Conservation (phyloP, 768 basidiomycete species). For the Trametes punicea region DNA sequence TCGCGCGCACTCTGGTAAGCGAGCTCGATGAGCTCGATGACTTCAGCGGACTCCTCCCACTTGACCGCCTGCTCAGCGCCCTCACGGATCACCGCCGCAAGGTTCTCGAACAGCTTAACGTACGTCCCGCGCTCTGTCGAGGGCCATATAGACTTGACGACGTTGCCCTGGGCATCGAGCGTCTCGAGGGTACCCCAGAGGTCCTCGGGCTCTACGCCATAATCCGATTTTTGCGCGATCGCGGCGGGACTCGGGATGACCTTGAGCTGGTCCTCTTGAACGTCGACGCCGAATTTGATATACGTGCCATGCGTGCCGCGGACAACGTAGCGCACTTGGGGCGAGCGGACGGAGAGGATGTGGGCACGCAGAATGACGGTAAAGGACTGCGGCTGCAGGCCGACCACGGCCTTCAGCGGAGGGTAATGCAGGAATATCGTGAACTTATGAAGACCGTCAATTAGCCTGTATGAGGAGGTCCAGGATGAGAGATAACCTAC, state of each 20-base stretch:
- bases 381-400: constrained; percentile 46
- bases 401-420: constrained; percentile 1
- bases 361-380: constrained; percentile 67
- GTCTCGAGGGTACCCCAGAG: constrained; percentile 64
- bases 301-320: constrained; percentile 71
- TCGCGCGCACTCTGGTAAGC: constrained; percentile 65
- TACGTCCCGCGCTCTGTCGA: constrained; percentile 58
- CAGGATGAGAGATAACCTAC: constrained; percentile 35
- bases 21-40: constrained; percentile 76
- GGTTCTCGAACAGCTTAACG: constrained; percentile 57
- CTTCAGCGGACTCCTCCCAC: constrained; percentile 68
- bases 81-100: constrained; percentile 59
- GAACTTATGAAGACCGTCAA: constrained; percentile 22
- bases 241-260: constrained; percentile 44
- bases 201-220: constrained; percentile 60
- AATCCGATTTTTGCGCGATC: constrained; percentile 41
- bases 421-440: constrained; percentile 25
- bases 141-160: constrained; percentile 48
- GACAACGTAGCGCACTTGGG: constrained; percentile 69
- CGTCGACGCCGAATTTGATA: constrained; percentile 72
- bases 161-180: constrained; percentile 42
- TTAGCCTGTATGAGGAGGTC: neutral
- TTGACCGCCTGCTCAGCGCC: constrained; percentile 56
- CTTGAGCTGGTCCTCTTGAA: constrained; percentile 77
- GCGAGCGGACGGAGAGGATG: constrained; percentile 61